Evolutionary conservation across 2,329 filamentous ascomycete species (phyloP).

Genomic region (Aspergillus candidus): DNA sequence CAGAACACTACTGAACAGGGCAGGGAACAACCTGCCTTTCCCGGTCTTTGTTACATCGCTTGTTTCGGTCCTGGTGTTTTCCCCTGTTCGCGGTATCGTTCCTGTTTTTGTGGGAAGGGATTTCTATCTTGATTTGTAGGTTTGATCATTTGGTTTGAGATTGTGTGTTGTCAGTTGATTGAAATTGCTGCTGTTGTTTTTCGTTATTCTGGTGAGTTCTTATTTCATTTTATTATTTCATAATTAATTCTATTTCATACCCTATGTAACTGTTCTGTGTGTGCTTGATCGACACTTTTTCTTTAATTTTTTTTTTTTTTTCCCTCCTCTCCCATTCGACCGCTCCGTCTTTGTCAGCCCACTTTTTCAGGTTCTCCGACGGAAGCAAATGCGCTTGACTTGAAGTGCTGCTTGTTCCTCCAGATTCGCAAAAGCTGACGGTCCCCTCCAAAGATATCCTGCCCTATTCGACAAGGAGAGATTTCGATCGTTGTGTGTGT

Average conservation of each 20-base stretch:
- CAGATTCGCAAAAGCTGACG: conserved; percentile 24
- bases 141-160: too few relatives aligned
- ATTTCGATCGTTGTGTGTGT: conserved; percentile 11
- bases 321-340: conserved; percentile 8
- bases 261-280: conserved; percentile 5
- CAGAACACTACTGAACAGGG: too few relatives aligned
- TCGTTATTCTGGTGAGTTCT: conserved; percentile 6
- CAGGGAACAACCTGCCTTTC: conserved; percentile 1
- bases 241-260: conserved; percentile 9
- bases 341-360: conserved; percentile 19
- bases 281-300: conserved; percentile 9
- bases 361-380: conserved; percentile 16
- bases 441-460: background rate
- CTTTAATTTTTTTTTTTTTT: conserved; percentile 6
- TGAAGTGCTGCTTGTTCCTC: conserved; percentile 21
- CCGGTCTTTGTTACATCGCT: conserved; percentile 14
- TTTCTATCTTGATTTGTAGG: too few relatives aligned
- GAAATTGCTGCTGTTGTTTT: conserved; percentile 9
- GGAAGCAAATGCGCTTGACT: conserved; percentile 20
- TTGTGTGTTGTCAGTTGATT: conserved; percentile 19
- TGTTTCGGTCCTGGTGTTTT: conserved; percentile 2
- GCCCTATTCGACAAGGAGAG: conserved; percentile 17
- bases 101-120: background rate
- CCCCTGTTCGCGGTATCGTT: too few relatives aligned
- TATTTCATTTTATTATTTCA: conserved; percentile 5